Conservation (phyloP, 805 yeast genomes). For the Starmerella riodocensis region DNA sequence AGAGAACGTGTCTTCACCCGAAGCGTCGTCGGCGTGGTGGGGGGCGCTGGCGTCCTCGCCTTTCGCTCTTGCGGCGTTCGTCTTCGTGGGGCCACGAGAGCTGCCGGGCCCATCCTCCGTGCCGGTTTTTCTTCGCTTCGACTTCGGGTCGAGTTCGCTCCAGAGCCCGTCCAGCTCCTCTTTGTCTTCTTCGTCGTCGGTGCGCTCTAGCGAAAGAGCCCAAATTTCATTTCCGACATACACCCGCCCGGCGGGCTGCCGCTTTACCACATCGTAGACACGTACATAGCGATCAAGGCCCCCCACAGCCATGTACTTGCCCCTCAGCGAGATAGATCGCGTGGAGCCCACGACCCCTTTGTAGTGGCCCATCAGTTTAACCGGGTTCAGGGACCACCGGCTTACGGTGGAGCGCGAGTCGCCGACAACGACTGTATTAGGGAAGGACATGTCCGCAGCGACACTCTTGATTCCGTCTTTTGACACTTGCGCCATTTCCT, state of each 20-base stretch:
- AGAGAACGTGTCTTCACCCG: background rate
- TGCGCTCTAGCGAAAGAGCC: slow-evolving; percentile 24
- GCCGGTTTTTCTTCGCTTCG: background rate
- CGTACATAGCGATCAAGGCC: slow-evolving; percentile 81
- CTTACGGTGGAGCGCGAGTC: slow-evolving; percentile 60
- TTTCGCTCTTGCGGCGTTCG: background rate
- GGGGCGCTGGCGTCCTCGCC: background rate
- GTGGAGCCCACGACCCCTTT: slow-evolving; percentile 70
- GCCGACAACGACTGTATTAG: slow-evolving; percentile 45
- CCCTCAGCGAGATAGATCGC: slow-evolving; percentile 25
- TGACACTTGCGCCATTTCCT: slow-evolving; percentile 39
- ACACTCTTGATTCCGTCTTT: slow-evolving; percentile 41
- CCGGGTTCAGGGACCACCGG: slow-evolving; percentile 18
- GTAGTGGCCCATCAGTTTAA: slow-evolving; percentile 49
- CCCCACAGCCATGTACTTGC: slow-evolving; percentile 47
- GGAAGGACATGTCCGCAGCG: slow-evolving; percentile 25
- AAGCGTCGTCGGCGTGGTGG: slow-evolving; percentile 1
- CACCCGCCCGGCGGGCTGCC: slow-evolving; percentile 56
- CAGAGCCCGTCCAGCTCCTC: slow-evolving; percentile 8
- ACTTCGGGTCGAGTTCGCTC: slow-evolving; percentile 2
- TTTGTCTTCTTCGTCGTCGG: slow-evolving; percentile 12
- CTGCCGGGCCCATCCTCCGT: background rate
- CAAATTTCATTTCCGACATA: slow-evolving; percentile 59
- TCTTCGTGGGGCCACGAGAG: background rate
- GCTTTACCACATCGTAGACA: slow-evolving; percentile 49